Percentiles rank a stretch among this genome's conserved stretches.
These are phyloP conservation scores for Lodderomyces beijingensis DNA, from an alignment of 1,139 yeast species.

Conservation along the genomic window DNA sequence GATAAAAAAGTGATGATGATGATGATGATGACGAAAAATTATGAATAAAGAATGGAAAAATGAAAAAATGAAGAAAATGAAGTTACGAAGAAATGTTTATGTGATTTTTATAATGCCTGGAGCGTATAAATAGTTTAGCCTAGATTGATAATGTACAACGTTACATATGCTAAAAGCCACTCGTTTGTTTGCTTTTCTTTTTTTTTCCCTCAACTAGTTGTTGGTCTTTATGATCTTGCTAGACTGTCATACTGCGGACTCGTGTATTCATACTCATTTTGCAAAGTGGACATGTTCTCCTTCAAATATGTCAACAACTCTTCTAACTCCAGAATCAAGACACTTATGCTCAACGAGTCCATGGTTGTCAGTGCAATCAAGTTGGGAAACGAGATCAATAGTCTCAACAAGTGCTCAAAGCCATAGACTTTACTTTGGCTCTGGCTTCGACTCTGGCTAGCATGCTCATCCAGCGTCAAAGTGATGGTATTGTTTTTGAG, in stretches of 20 bases:
- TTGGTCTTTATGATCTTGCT: slow-evolving; percentile 19
- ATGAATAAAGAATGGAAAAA: too few species aligned
- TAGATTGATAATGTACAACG: too few species aligned
- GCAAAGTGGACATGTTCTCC: slow-evolving; percentile 42
- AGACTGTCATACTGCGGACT: slow-evolving; percentile 58
- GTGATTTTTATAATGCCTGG: too few species aligned
- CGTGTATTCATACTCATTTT: slow-evolving; percentile 49
- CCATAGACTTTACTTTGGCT: slow-evolving; percentile 56
- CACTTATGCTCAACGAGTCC: slow-evolving; percentile 71
- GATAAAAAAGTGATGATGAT: too few species aligned
- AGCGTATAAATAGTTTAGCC: too few species aligned
- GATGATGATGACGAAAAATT: too few species aligned
- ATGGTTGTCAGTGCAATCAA: slow-evolving; percentile 71
- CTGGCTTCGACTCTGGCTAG: slow-evolving; percentile 13
- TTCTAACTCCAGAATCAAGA: slow-evolving; percentile 39
- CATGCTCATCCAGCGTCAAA: slow-evolving; percentile 11
- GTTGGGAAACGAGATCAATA: slow-evolving; percentile 76
- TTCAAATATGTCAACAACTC: slow-evolving; percentile 52
- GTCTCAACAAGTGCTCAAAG: slow-evolving; percentile 67
- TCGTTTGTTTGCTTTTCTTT: too few species aligned
- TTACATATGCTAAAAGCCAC: too few species aligned
- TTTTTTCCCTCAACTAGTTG: too few species aligned
- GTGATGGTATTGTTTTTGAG: slow-evolving; percentile 23
- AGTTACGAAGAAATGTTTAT: too few species aligned
- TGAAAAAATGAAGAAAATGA: too few species aligned